Evolutionary conservation across 495 filamentous ascomycete species (phyloP), one percentile per base, ranked within the genome.

Genomic region (Cudoniella acicularis): DNA sequence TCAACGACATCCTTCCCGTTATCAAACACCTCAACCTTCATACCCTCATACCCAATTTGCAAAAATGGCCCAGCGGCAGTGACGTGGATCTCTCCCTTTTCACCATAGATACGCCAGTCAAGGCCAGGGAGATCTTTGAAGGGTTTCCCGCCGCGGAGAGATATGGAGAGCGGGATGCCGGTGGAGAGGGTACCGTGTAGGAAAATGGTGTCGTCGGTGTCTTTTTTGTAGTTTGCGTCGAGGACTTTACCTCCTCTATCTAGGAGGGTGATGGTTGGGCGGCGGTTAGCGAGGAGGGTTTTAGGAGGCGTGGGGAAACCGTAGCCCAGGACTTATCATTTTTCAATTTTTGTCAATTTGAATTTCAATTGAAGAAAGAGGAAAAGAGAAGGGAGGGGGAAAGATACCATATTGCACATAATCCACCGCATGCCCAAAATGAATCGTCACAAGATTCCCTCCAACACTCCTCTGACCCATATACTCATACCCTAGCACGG

Each of bases 71-170:
- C 62, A 10, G 54, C 48, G 1, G 71, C 71, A 0, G 73, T 70
- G 18, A 86, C 65, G 20, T 73, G 69, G 17, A 86, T 76, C 67
- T 84, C 80, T 3, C 83, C 83, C 61, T 75, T 78, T 23, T 77
- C 72, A 49, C 83, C 81, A 27, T 75, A 72, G 46, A 87, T 80
- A 0, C 65, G 70, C 84, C 83, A 87, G 17, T 73, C 60, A 13
- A 83, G 70, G 0, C 71, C 75, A 1, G 74, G 73, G 0, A 73
- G n/a, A n/a, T n/a, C n/a, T n/a, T 73, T 1, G 74, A 75, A 0
- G 75, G 73, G 58, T 82, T 82, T 1, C 0, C 79, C 81, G n/a
- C 70, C 73, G 10, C 81, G 77, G 52, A 81, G 71, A 11, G 73
- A 70, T 48, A 76, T 48, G 3, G 76, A 73, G 11, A 84, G 53